phyloP scores from a whole-genome alignment of 2,329 filamentous ascomycete species.

The Monosporascus sp. region DNA sequence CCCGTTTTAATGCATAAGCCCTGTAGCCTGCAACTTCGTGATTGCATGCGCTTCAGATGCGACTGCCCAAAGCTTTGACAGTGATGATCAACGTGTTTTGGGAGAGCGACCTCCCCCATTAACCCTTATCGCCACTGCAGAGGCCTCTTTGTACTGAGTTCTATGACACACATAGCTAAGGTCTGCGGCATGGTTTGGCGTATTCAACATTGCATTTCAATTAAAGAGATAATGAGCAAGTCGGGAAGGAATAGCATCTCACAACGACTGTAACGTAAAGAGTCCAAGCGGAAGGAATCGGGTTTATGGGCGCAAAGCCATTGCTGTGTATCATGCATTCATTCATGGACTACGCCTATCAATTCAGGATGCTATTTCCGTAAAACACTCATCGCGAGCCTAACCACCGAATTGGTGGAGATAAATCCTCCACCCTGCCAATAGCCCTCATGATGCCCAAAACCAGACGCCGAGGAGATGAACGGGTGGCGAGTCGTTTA shows the following conservation, averaged over 20 bases:
- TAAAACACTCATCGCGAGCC: neutral
- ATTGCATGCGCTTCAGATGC: too few species aligned
- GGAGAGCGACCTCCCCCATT: too few species aligned
- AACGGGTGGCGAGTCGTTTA: constrained; percentile 49
- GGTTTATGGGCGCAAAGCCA: neutral
- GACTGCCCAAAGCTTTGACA: neutral
- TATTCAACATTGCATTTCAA: too few species aligned
- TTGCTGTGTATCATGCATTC: neutral
- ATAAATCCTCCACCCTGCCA: constrained; percentile 10
- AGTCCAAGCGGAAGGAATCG: neutral
- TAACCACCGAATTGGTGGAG: constrained; percentile 10
- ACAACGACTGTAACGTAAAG: neutral
- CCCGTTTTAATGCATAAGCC: neutral
- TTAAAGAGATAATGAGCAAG: too few species aligned
- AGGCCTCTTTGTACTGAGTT: too few species aligned
- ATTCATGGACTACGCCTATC: neutral
- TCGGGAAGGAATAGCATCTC: neutral
- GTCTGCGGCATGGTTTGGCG: too few species aligned
- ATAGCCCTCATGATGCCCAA: constrained; percentile 26
- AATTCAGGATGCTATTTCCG: neutral
- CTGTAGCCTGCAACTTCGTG: neutral
- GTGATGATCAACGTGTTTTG: too few species aligned
- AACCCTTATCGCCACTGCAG: too few species aligned
- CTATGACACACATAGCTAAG: too few species aligned
- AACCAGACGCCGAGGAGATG: constrained; percentile 31